Conservation (phyloP, 2,329 filamentous ascomycete species). For the Aureobasidium musti region DNA sequence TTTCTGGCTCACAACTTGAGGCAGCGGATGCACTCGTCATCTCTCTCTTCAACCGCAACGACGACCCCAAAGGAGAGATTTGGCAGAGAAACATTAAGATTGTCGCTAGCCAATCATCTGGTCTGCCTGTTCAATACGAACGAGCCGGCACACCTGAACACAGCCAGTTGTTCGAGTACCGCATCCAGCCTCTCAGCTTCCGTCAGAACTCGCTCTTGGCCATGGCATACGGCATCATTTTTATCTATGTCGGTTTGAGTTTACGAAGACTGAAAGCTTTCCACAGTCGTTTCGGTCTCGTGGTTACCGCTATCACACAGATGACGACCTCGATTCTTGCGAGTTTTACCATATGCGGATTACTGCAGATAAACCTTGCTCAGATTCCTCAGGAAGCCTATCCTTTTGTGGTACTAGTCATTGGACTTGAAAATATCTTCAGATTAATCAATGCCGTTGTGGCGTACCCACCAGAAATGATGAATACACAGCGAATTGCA, state of each 20-base stretch:
- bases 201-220: constrained; percentile 65
- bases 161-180: constrained; percentile 73
- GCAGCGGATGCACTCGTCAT: constrained; percentile 78
- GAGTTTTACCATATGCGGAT: constrained; percentile 76
- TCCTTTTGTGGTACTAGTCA: constrained; percentile 72
- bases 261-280: constrained; percentile 71
- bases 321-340: constrained; percentile 69
- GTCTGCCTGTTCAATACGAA: constrained; percentile 23
- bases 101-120: constrained; percentile 24
- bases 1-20: constrained; percentile 65
- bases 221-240: constrained; percentile 64
- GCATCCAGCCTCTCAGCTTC: constrained; percentile 71
- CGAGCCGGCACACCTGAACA: constrained; percentile 20
- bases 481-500: constrained; percentile 68
- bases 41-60: constrained; percentile 68
- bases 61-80: constrained; percentile 63
- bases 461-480: constrained; percentile 67
- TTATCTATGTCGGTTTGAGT: constrained; percentile 66
- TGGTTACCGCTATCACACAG: constrained; percentile 69
- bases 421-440: constrained; percentile 78
- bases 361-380: constrained; percentile 73
- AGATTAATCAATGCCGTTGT: constrained; percentile 76
- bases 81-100: constrained; percentile 63
- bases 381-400: constrained; percentile 73
- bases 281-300: constrained; percentile 72